Evolutionary conservation across 2,329 filamentous ascomycete genomes (phyloP).

Genomic region (Akanthomyces uredinophilus): DNA sequence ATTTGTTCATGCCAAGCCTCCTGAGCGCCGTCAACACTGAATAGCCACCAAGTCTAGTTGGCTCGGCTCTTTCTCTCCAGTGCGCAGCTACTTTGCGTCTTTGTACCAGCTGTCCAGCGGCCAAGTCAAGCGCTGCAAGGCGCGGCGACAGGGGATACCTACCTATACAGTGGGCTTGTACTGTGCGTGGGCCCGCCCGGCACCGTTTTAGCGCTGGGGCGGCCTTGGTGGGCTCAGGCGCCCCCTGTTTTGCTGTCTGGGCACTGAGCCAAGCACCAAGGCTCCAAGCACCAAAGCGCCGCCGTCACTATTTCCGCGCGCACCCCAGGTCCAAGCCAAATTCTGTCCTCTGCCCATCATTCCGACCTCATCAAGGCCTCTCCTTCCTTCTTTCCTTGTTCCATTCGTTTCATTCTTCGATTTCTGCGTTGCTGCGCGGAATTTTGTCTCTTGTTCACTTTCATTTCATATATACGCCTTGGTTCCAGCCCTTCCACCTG

Average conservation of each 20-base stretch:
- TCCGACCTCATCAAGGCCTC: not conserved
- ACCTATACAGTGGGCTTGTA: not conserved
- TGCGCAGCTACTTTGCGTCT: too few species aligned
- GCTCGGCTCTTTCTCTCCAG: too few species aligned
- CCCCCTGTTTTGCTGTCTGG: not conserved
- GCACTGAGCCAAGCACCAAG: not conserved
- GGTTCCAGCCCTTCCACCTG: not conserved
- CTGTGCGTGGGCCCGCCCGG: not conserved
- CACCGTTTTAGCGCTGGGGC: constrained; percentile 5
- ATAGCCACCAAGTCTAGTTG: too few species aligned
- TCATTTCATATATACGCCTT: not conserved
- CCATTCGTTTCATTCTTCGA: not conserved
- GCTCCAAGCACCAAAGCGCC: not conserved
- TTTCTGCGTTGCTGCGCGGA: not conserved
- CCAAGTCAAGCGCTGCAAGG: too few species aligned
- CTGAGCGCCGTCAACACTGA: too few species aligned
- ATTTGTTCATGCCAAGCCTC: too few species aligned
- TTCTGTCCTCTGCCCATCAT: constrained; percentile 8
- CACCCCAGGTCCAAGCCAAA: not conserved
- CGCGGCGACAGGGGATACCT: not conserved
- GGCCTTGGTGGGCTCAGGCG: not conserved
- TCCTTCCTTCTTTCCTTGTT: not conserved
- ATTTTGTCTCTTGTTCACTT: not conserved
- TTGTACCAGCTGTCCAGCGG: too few species aligned
- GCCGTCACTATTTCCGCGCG: not conserved